Conservation (phyloP, 2,329 filamentous ascomycete species). For the Sordariomycetes sp. region DNA sequence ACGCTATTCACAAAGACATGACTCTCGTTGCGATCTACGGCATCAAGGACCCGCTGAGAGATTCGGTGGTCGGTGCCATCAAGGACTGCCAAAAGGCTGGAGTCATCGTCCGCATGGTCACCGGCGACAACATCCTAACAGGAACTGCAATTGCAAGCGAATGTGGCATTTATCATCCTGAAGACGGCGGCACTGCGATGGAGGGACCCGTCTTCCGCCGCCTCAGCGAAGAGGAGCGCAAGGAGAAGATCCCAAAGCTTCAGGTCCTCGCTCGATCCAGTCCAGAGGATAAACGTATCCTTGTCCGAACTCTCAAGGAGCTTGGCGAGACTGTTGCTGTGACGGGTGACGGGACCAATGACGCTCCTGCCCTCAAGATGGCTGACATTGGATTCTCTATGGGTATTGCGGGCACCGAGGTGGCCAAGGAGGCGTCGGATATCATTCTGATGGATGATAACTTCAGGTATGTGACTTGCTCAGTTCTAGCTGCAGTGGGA, state of each 20-base stretch:
- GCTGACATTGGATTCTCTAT: slow-evolving; percentile 52
- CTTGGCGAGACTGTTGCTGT: slow-evolving; percentile 45
- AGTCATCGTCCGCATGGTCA: slow-evolving; percentile 60
- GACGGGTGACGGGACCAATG: slow-evolving; percentile 51
- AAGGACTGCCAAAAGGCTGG: slow-evolving; percentile 49
- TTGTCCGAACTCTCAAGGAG: slow-evolving; percentile 46
- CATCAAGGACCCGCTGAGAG: slow-evolving; percentile 56
- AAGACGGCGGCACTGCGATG: slow-evolving; percentile 45
- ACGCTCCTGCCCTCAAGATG: slow-evolving; percentile 45
- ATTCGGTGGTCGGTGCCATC: slow-evolving; percentile 52
- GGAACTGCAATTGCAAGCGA: slow-evolving; percentile 61
- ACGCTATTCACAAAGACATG: slow-evolving; percentile 47
- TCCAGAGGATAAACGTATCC: slow-evolving; percentile 51
- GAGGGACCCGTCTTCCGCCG: slow-evolving; percentile 55
- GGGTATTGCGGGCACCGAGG: slow-evolving; percentile 49
- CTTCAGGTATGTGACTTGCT: slow-evolving; percentile 12
- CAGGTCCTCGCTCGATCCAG: slow-evolving; percentile 54
- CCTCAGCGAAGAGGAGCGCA: slow-evolving; percentile 44
- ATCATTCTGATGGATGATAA: slow-evolving; percentile 52
- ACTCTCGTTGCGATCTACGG: slow-evolving; percentile 58
- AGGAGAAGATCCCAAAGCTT: slow-evolving; percentile 40
- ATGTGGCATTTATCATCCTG: slow-evolving; percentile 51
- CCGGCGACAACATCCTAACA: slow-evolving; percentile 58
- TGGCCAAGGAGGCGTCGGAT: slow-evolving; percentile 48
- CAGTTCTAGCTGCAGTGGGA: background rate